phyloP scores from a whole-genome alignment of 2,329 filamentous ascomycete species.

The Huntiella abstrusa region DNA sequence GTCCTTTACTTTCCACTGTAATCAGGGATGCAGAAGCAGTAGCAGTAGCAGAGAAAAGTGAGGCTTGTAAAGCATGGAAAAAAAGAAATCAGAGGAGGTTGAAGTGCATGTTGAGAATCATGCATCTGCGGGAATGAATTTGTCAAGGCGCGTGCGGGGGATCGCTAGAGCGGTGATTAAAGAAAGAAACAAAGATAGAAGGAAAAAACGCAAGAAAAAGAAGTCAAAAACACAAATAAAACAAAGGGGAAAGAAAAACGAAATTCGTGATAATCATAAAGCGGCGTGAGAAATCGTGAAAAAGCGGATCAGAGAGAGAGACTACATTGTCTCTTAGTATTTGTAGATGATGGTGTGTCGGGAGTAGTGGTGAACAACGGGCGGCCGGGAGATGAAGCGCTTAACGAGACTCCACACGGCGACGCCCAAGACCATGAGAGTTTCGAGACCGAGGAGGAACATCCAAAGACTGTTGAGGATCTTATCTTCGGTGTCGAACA shows the following conservation, averaged over 20 bases:
- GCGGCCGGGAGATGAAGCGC: slow-evolving; percentile 8
- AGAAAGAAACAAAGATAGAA: background rate
- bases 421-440: slow-evolving; percentile 25
- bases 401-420: slow-evolving; percentile 16
- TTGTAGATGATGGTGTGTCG: no score
- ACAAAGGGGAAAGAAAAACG: background rate
- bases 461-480: slow-evolving; percentile 30
- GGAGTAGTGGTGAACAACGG: no score
- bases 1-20: no score
- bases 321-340: no score
- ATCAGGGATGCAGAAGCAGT: no score
- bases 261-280: background rate
- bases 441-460: slow-evolving; percentile 26
- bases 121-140: no score
- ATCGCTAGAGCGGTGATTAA: no score
- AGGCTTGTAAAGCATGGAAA: no score
- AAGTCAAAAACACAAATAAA: background rate
- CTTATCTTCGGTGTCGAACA: slow-evolving; percentile 19
- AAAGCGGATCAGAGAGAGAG: background rate
- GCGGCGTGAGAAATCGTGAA: background rate
- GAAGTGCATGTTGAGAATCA: no score
- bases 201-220: background rate
- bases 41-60: no score
- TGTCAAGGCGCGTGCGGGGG: no score
- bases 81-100: no score